These are phyloP conservation scores for Fagopyrum esculentum DNA, from an alignment of 148 eudicot genomes.

Conservation along the genomic window DNA sequence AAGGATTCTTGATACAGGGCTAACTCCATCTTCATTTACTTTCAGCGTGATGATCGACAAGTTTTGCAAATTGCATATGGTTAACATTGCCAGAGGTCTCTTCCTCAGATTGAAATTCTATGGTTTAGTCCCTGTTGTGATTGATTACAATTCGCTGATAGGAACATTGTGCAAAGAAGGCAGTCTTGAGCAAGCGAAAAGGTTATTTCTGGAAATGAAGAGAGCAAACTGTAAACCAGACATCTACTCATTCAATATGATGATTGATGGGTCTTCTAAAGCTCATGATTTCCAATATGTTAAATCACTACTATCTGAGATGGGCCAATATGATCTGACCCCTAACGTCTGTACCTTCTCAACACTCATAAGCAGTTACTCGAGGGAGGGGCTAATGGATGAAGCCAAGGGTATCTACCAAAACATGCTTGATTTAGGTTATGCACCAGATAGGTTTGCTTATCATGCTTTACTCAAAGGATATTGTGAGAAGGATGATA, in stretches of 20 bases:
- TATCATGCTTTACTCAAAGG: conserved; percentile 56
- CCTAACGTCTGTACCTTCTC: conserved; percentile 52
- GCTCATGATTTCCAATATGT: conserved; percentile 51
- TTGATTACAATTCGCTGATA: conserved; percentile 53
- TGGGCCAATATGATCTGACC: conserved; percentile 50
- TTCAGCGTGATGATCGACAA: conserved; percentile 52
- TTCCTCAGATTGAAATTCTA: conserved; percentile 37
- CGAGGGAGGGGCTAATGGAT: conserved; percentile 47
- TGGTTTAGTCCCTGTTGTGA: conserved; percentile 34
- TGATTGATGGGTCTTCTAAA: conserved; percentile 45
- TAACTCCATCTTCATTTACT: conserved; percentile 36
- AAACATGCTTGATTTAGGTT: conserved; percentile 48
- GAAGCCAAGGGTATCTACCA: conserved; percentile 55
- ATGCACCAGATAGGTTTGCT: conserved; percentile 33
- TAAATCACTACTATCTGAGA: conserved; percentile 36
- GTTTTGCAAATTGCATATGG: conserved; percentile 52
- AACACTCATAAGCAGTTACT: conserved; percentile 40
- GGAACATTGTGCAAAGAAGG: conserved; percentile 50
- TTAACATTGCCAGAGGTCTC: conserved; percentile 70
- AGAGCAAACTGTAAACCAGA: conserved; percentile 39
- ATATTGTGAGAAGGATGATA: conserved; percentile 36
- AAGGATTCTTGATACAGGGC: conserved; percentile 24
- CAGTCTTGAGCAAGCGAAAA: conserved; percentile 54
- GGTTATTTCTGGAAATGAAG: conserved; percentile 49
- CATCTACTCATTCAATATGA: conserved; percentile 40